Evolutionary conservation across 2,329 filamentous ascomycete genomes (phyloP).

Genomic region (Penicillium sp.): DNA sequence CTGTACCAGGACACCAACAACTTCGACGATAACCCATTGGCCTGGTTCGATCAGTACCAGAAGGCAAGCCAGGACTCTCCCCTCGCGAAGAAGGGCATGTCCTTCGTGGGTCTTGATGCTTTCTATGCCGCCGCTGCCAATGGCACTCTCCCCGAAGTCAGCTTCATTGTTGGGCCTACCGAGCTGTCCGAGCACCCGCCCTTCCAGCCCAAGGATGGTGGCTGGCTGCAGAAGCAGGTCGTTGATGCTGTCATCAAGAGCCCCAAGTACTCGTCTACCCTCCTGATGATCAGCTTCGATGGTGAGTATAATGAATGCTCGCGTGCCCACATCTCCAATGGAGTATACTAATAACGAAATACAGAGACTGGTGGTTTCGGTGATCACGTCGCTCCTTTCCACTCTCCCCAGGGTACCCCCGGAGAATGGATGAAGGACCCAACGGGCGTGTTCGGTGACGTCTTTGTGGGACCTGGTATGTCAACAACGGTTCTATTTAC

Average conservation of each 20-base stretch:
- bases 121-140: conserved; percentile 59
- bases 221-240: conserved; percentile 61
- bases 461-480: conserved; percentile 51
- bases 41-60: conserved; percentile 62
- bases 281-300: conserved; percentile 59
- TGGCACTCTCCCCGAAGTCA: conserved; percentile 59
- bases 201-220: conserved; percentile 60
- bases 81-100: conserved; percentile 55
- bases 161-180: conserved; percentile 57
- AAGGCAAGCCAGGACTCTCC: conserved; percentile 49
- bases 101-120: conserved; percentile 54
- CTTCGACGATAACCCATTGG: conserved; percentile 61
- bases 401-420: conserved; percentile 55
- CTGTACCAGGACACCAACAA: conserved; percentile 59
- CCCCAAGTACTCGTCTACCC: conserved; percentile 57
- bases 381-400: conserved; percentile 61
- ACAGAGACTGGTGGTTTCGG: conserved; percentile 61
- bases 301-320: conserved; percentile 37
- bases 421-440: conserved; percentile 62
- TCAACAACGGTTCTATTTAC: conserved; percentile 1
- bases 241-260: conserved; percentile 59
- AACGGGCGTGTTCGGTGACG: conserved; percentile 49
- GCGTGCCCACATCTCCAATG: not conserved
- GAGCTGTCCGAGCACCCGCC: conserved; percentile 62
- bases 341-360: conserved; percentile 10